Base-by-base conservation (phyloP, 1,284 basidiomycete species). In the Malassezia slooffiae region DNA sequence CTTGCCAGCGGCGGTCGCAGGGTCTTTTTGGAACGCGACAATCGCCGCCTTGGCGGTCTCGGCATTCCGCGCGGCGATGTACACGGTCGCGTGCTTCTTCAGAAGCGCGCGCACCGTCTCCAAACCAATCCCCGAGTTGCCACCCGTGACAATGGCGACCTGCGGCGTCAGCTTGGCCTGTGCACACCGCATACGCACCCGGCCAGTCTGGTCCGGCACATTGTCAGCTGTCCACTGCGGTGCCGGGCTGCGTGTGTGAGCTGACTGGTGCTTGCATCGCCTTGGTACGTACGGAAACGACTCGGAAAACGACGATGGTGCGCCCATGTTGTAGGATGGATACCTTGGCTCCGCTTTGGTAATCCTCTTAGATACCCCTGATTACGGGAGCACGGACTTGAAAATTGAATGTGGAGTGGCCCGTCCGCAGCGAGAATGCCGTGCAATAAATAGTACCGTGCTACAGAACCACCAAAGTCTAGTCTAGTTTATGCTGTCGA, bases 111-210 rank as follows among this genome's bases (percentile, higher is more conserved):
- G 52, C 1, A 56, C 39, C 2, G 54, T 60, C 32, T 61, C 58
- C 30, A 52, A 55, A 2, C 62, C 60, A n/a, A 62, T 60, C 0
- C 62, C 62, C 9, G 55, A 51, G 5, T 57, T 62, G n/a, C 57
- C 61, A 2, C 63, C 63, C 6, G 61, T 66, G 12, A 66, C 42
- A 34, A 66, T 33, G 8, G 49, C 52, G n/a, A 66, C 50, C 12
- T 54, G 19, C 3, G 26, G 31, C n/a, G n/a, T 26, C 24, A 26
- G 24, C 24, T 26, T 26, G 24, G 7, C n/a, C n/a, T n/a, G n/a
- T n/a, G n/a, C n/a, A n/a, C n/a, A n/a, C n/a, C n/a, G n/a, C n/a
- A n/a, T n/a, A 26, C 24, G 3, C 24, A 44, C 43, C 6, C 34
- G 34, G 1, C 45, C 45, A 6, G 16, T 37, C 13, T 41, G 45